Conservation (phyloP, 148 eudicot genomes). For the Dianthus caryophyllus region DNA sequence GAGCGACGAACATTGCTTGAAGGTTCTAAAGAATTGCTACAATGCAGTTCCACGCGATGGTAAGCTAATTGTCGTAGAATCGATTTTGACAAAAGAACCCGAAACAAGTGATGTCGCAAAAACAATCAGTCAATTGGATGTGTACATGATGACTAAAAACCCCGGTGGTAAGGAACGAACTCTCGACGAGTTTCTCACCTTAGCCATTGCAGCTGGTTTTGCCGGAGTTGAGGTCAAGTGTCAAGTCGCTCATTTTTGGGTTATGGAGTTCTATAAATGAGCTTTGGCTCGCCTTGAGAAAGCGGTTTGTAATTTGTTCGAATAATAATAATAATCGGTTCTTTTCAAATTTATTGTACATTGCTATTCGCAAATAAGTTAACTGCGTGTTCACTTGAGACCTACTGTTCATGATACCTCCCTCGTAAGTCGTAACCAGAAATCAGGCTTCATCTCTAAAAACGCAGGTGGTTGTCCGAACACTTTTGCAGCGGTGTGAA, state of each 20-base stretch:
- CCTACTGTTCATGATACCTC: too few species aligned
- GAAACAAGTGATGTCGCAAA: constrained; percentile 20
- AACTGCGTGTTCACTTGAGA: too few species aligned
- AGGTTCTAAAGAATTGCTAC: constrained; percentile 35
- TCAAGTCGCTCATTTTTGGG: constrained; percentile 26
- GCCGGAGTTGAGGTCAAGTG: constrained; percentile 19
- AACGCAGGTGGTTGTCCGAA: too few species aligned
- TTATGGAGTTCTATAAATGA: constrained; percentile 35
- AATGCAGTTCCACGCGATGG: constrained; percentile 29
- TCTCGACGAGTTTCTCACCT: constrained; percentile 19
- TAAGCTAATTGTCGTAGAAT: constrained; percentile 37
- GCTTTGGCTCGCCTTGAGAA: too few species aligned
- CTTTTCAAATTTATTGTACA: too few species aligned
- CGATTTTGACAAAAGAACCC: constrained; percentile 23
- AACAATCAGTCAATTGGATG: constrained; percentile 20
- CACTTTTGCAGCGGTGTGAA: too few species aligned
- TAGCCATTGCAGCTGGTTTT: constrained; percentile 30
- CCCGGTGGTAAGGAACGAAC: constrained; percentile 29
- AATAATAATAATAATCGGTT: too few species aligned
- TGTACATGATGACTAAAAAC: constrained; percentile 25
- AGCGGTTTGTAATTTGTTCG: too few species aligned
- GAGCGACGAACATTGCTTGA: constrained; percentile 44
- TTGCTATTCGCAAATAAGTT: too few species aligned
- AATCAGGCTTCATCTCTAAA: too few species aligned
- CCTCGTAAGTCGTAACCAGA: too few species aligned